These are phyloP conservation scores for Metschnikowia vanudenii DNA, from an alignment of 805 yeast species.

Conservation along the genomic window DNA sequence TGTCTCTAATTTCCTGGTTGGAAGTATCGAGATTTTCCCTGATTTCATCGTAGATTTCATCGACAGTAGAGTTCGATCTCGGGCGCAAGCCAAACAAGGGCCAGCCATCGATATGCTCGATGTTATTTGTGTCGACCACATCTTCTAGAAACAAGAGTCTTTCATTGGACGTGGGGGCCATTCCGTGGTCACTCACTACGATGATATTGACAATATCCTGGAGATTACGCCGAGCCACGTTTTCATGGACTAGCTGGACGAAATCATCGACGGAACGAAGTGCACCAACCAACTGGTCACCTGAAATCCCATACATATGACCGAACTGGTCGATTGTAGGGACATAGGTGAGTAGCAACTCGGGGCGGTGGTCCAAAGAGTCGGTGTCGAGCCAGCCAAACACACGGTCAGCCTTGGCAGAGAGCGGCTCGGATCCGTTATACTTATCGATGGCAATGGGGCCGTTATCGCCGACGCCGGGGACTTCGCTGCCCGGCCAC, in stretches of 20 bases:
- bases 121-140: slow-evolving; percentile 49
- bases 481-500: slow-evolving; percentile 95
- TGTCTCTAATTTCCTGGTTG: slow-evolving; percentile 22
- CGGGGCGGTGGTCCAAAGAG: slow-evolving; percentile 59
- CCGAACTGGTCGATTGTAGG: slow-evolving; percentile 83
- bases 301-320: slow-evolving; percentile 67
- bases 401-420: slow-evolving; percentile 56
- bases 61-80: slow-evolving; percentile 32
- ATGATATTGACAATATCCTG: slow-evolving; percentile 67
- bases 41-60: slow-evolving; percentile 49
- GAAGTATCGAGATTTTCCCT: slow-evolving; percentile 25
- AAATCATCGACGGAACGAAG: slow-evolving; percentile 65
- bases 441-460: slow-evolving; percentile 61
- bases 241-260: slow-evolving; percentile 48
- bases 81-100: slow-evolving; percentile 82
- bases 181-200: slow-evolving; percentile 88
- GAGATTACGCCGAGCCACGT: slow-evolving; percentile 54
- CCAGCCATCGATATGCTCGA: slow-evolving; percentile 77
- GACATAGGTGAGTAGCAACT: slow-evolving; percentile 71
- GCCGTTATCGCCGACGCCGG: slow-evolving; percentile 40
- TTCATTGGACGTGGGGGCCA: slow-evolving; percentile 80
- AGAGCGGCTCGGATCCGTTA: slow-evolving; percentile 60
- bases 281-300: slow-evolving; percentile 53
- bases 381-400: slow-evolving; percentile 63
- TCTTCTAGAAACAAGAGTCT: slow-evolving; percentile 74